These are phyloP conservation scores for Raddia guianensis DNA, from an alignment of 176 grass and related monocot genomes.

Conservation along the genomic window DNA sequence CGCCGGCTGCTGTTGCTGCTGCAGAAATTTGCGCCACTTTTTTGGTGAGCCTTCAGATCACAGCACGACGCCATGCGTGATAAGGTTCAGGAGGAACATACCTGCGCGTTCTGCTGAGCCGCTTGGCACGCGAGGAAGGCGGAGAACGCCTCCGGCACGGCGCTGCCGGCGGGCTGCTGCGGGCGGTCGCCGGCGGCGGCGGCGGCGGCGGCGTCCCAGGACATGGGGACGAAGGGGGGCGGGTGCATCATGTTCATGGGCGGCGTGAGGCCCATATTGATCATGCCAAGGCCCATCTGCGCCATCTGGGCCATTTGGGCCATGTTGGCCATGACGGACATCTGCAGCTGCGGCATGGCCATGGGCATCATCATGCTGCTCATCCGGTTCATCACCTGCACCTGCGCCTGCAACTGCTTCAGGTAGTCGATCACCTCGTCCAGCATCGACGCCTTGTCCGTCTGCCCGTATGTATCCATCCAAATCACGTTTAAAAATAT, in stretches of 20 bases:
- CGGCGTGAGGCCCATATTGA: slow-evolving; percentile 56
- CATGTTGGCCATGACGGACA: slow-evolving; percentile 82
- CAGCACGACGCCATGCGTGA: not conserved
- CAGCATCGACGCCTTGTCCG: slow-evolving; percentile 97
- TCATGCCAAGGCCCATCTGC: slow-evolving; percentile 68
- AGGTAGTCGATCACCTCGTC: slow-evolving; percentile 97
- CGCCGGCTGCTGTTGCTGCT: slow-evolving; percentile 49
- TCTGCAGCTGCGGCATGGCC: slow-evolving; percentile 71
- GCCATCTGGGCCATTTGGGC: slow-evolving; percentile 81
- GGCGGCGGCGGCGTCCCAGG: slow-evolving; percentile 38
- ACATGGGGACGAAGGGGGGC: slow-evolving; percentile 39
- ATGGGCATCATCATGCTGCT: slow-evolving; percentile 92
- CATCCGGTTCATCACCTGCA: slow-evolving; percentile 83
- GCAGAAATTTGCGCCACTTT: not conserved
- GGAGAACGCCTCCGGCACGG: slow-evolving; percentile 56
- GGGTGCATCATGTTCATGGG: slow-evolving; percentile 58
- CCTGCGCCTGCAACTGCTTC: slow-evolving; percentile 88
- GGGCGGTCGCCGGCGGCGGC: slow-evolving; percentile 31
- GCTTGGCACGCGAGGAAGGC: slow-evolving; percentile 61
- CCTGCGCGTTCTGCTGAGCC: slow-evolving; percentile 58
- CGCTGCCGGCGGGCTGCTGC: slow-evolving; percentile 17
- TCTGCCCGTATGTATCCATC: slow-evolving; percentile 36
- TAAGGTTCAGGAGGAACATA: not conserved
- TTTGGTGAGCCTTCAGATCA: not conserved
- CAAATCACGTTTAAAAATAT: not conserved